Conservation (phyloP, 2,329 filamentous ascomycete genomes). For the Teratosphaeria destructans region DNA sequence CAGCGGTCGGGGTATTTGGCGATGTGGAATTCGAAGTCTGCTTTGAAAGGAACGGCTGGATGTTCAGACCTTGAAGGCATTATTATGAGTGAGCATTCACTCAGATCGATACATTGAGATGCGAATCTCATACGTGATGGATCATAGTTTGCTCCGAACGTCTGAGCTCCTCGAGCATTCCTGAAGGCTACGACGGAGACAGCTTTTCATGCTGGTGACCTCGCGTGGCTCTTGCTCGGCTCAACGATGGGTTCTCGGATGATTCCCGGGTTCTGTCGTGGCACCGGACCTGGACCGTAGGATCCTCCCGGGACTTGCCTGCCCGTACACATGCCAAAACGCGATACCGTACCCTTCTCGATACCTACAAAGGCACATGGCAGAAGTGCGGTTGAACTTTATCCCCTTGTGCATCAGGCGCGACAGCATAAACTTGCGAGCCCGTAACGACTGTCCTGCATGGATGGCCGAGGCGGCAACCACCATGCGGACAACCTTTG, state of each 20-base stretch:
- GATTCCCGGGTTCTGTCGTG: background rate
- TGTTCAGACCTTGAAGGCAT: slow-evolving; percentile 15
- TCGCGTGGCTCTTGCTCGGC: background rate
- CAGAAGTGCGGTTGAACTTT: background rate
- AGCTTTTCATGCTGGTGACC: background rate
- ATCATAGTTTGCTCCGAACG: background rate
- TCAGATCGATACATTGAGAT: background rate
- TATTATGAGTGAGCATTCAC: background rate
- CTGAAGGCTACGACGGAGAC: background rate
- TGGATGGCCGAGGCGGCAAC: background rate
- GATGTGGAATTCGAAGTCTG: slow-evolving; percentile 56
- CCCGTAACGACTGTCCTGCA: background rate
- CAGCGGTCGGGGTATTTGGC: slow-evolving; percentile 61
- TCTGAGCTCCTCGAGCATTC: background rate
- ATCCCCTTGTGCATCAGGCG: background rate
- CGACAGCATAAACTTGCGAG: background rate
- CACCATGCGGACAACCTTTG: background rate
- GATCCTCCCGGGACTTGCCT: background rate
- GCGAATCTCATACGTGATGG: background rate
- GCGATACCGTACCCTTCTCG: background rate
- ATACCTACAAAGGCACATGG: background rate
- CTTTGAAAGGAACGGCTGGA: slow-evolving; percentile 23
- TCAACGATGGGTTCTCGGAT: background rate
- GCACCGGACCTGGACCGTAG: background rate
- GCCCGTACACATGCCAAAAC: background rate